Conservation (phyloP, 495 filamentous ascomycete species). For the Jackrogersella minutella region DNA sequence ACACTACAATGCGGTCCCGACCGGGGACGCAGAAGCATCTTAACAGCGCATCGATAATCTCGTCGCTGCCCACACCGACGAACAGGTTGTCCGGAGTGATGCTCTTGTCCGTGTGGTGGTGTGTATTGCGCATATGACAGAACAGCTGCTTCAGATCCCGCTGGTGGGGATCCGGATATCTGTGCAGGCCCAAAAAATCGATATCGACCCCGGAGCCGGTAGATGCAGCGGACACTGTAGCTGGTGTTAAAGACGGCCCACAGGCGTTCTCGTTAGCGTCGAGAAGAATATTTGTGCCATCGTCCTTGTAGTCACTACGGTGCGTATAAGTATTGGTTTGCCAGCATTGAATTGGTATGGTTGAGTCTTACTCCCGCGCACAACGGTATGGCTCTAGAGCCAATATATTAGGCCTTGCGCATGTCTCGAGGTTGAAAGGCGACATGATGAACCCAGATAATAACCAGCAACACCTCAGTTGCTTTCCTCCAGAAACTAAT, state of each 20-base stretch:
- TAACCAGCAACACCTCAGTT: neutral
- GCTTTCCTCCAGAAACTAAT: neutral
- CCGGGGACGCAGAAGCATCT: conserved; percentile 91
- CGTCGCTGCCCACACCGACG: conserved; percentile 94
- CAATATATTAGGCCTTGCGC: conserved; percentile 84
- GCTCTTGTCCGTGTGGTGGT: conserved; percentile 76
- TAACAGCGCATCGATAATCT: conserved; percentile 92
- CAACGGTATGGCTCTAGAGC: conserved; percentile 84
- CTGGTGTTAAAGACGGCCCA: conserved; percentile 68
- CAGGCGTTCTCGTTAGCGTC: conserved; percentile 98
- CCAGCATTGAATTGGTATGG: conserved; percentile 4
- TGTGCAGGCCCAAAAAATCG: conserved; percentile 81
- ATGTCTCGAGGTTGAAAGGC: conserved; percentile 77
- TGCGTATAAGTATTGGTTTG: conserved; percentile 44
- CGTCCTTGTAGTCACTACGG: conserved; percentile 95
- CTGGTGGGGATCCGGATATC: conserved; percentile 98
- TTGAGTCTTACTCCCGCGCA: conserved; percentile 74
- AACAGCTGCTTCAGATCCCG: conserved; percentile 82
- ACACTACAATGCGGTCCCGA: conserved; percentile 87
- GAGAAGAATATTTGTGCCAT: conserved; percentile 94
- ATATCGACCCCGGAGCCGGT: conserved; percentile 52
- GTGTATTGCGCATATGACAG: conserved; percentile 87
- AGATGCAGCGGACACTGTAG: conserved; percentile 36
- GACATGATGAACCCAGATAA: conserved; percentile 47
- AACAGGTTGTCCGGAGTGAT: conserved; percentile 86